Conservation (phyloP, 2,329 filamentous ascomycete species). For the Pseudogymnoascus sp. region DNA sequence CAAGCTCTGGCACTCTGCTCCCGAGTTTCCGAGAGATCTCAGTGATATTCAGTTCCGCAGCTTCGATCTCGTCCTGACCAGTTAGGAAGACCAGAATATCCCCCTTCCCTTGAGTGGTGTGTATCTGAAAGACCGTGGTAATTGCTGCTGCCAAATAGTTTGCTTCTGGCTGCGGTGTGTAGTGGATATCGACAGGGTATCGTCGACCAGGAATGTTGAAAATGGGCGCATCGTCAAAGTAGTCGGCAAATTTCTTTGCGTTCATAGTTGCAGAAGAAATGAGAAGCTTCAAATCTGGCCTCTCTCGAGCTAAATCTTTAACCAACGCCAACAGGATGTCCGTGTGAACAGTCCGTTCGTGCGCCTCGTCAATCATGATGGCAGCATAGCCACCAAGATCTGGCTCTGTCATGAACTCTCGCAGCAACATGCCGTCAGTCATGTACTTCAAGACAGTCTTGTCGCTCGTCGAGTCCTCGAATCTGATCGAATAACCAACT, state of each 20-base stretch:
- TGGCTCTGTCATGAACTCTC: constrained; percentile 84
- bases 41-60: constrained; percentile 71
- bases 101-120: constrained; percentile 73
- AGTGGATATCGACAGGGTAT: constrained; percentile 86
- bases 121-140: constrained; percentile 91
- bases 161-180: constrained; percentile 81
- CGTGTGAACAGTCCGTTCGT: constrained; percentile 85
- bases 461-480: constrained; percentile 84
- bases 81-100: constrained; percentile 94
- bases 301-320: constrained; percentile 75
- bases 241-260: constrained; percentile 81
- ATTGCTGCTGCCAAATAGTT: constrained; percentile 89
- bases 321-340: constrained; percentile 83
- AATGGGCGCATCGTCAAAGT: constrained; percentile 87
- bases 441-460: constrained; percentile 92
- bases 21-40: constrained; percentile 85
- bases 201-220: constrained; percentile 88
- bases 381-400: constrained; percentile 74
- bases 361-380: constrained; percentile 94
- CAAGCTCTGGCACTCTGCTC: constrained; percentile 71
- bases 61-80: constrained; percentile 92
- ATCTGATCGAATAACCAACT: constrained; percentile 90
- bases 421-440: constrained; percentile 91
- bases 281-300: constrained; percentile 79
- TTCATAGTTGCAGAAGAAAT: constrained; percentile 95